These are phyloP conservation scores for Metschnikowia arizonensis DNA, from an alignment of 805 yeast genomes.

Conservation along the genomic window DNA sequence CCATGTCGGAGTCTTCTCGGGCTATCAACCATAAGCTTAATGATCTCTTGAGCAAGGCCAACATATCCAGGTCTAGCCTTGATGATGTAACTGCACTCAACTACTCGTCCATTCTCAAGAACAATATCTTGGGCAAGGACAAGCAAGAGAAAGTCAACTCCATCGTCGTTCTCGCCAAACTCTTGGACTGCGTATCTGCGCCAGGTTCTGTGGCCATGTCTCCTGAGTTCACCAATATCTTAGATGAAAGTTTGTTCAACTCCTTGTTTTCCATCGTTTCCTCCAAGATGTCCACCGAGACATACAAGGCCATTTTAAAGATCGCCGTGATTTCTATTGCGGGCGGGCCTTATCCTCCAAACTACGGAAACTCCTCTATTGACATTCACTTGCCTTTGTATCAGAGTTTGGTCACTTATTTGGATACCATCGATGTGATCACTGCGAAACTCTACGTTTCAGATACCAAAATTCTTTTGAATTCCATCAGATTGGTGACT, in stretches of 20 bases:
- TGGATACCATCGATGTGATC: conserved; percentile 41
- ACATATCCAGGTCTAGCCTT: conserved; percentile 27
- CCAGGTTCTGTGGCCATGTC: conserved; percentile 38
- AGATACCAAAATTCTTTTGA: conserved; percentile 42
- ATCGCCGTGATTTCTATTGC: conserved; percentile 40
- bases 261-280: conserved; percentile 41
- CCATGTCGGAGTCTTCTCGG: conserved; percentile 40
- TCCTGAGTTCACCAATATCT: conserved; percentile 29
- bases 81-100: conserved; percentile 31
- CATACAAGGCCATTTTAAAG: conserved; percentile 44
- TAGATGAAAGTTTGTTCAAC: conserved; percentile 40
- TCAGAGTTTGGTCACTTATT: conserved; percentile 34
- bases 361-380: conserved; percentile 27
- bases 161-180: conserved; percentile 50
- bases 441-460: conserved; percentile 40
- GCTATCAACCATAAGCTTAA: conserved; percentile 42
- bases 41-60: conserved; percentile 37
- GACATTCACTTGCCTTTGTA: conserved; percentile 36
- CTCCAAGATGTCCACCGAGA: conserved; percentile 40
- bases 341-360: conserved; percentile 40
- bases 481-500: conserved; percentile 43
- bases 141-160: conserved; percentile 50
- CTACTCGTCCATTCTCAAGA: conserved; percentile 36
- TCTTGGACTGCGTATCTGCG: conserved; percentile 38
- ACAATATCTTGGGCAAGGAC: conserved; percentile 43